Conservation (phyloP, 202 grass and related monocot genomes). For the Carex arenaria region DNA sequence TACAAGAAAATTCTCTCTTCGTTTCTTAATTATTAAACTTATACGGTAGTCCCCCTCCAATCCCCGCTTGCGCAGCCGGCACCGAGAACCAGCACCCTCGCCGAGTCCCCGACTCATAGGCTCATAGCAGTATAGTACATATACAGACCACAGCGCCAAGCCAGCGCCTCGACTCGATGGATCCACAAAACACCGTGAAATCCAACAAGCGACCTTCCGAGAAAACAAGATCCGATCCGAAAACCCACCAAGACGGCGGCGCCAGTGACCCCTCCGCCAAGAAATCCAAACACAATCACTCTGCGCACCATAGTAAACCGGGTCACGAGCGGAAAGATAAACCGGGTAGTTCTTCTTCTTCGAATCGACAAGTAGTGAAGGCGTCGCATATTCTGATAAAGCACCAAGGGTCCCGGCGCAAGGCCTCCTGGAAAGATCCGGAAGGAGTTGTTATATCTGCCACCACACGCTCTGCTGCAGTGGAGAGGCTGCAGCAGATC, state of each 20-base stretch:
- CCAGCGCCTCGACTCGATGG: not conserved
- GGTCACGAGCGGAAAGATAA: not conserved
- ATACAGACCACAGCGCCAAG: not conserved
- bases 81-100: not conserved
- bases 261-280: not conserved
- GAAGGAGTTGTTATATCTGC: slow-evolving; percentile 70
- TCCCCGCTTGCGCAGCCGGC: not conserved
- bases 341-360: not conserved
- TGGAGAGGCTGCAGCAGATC: slow-evolving; percentile 46
- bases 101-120: too few relatives aligned
- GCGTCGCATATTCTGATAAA: slow-evolving; percentile 94
- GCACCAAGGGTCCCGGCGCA: slow-evolving; percentile 85
- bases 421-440: slow-evolving; percentile 85
- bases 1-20: too few relatives aligned
- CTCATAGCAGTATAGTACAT: not conserved
- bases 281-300: not conserved
- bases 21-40: too few relatives aligned
- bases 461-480: slow-evolving; percentile 77
- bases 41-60: not conserved
- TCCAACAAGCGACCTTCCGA: slow-evolving; percentile 19
- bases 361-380: slow-evolving; percentile 37
- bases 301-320: slow-evolving; percentile 1
- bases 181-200: not conserved
- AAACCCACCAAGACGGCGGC: not conserved
- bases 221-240: not conserved